phyloP scores from a whole-genome alignment of 2,329 filamentous ascomycete genomes.

The Epichloe brachyelytri region DNA sequence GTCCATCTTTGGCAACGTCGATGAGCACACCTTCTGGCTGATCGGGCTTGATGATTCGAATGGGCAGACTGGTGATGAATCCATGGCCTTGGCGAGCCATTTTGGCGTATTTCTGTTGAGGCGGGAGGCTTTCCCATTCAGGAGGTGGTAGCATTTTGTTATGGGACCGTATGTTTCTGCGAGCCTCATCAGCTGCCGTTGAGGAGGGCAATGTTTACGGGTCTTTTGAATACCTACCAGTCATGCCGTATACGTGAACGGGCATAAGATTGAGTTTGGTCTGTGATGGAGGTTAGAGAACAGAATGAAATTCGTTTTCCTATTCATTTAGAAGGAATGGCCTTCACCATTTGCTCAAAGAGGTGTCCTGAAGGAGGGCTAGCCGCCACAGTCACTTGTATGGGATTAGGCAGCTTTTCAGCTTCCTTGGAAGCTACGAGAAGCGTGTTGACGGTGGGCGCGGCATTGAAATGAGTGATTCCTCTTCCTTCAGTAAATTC shows the following conservation, averaged over 20 bases:
- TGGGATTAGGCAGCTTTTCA: conserved; percentile 50
- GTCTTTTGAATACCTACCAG: conserved; percentile 19
- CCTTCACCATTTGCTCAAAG: conserved; percentile 75
- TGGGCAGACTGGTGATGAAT: conserved; percentile 70
- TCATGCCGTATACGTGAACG: conserved; percentile 84
- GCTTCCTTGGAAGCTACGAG: conserved; percentile 74
- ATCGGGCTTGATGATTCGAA: conserved; percentile 70
- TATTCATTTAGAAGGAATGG: no score
- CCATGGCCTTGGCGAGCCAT: conserved; percentile 95
- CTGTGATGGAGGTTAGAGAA: conserved; percentile 11
- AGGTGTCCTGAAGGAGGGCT: conserved; percentile 81
- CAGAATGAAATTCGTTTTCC: no score
- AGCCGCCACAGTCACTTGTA: conserved; percentile 84
- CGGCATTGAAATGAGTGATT: conserved; percentile 91
- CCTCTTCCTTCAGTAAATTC: conserved; percentile 73
- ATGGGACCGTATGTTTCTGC: conserved; percentile 85
- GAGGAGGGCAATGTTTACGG: no score
- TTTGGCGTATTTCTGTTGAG: conserved; percentile 66
- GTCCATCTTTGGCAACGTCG: conserved; percentile 35
- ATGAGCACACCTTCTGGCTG: conserved; percentile 44
- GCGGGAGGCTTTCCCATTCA: conserved; percentile 62
- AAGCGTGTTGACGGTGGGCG: conserved; percentile 90
- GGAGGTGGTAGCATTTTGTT: conserved; percentile 83
- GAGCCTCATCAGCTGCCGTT: background rate
- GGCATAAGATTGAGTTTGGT: conserved; percentile 65